Evolutionary conservation across 768 basidiomycete genomes (phyloP).

Genomic region (Xanthoconium stramineum): DNA sequence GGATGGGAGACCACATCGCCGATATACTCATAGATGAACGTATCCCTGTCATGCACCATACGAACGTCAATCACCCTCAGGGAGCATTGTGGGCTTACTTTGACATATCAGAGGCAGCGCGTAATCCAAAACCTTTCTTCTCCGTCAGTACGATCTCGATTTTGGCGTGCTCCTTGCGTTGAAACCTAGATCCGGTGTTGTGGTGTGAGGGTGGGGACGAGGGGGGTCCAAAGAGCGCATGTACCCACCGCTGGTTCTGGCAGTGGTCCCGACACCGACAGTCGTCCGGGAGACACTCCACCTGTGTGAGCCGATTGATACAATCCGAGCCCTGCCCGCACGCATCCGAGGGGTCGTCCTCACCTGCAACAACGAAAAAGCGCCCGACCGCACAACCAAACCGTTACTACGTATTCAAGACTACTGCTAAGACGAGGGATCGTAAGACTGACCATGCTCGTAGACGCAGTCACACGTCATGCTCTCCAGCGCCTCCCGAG

Average conservation of each 20-base stretch:
- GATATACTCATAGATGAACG: slow-evolving; percentile 96
- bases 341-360: slow-evolving; percentile 58
- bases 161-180: slow-evolving; percentile 76
- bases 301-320: slow-evolving; percentile 95
- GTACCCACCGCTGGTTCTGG: slow-evolving; percentile 83
- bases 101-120: slow-evolving; percentile 64
- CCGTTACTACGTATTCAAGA: slow-evolving; percentile 31
- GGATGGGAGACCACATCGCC: slow-evolving; percentile 90
- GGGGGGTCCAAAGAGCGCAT: not conserved
- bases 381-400: slow-evolving; percentile 18
- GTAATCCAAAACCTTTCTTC: slow-evolving; percentile 92
- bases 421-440: slow-evolving; percentile 16
- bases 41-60: slow-evolving; percentile 53
- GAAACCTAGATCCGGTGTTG: slow-evolving; percentile 58
- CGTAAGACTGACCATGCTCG: slow-evolving; percentile 65
- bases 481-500: slow-evolving; percentile 85
- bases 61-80: not conserved
- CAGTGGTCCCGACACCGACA: slow-evolving; percentile 82
- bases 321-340: slow-evolving; percentile 91
- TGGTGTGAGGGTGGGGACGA: slow-evolving; percentile 1
- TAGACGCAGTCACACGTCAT: slow-evolving; percentile 94
- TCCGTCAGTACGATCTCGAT: slow-evolving; percentile 92
- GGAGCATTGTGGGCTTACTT: slow-evolving; percentile 46
- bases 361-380: slow-evolving; percentile 41
- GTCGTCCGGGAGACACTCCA: slow-evolving; percentile 90